Conservation (phyloP, 2,329 filamentous ascomycete species). For the Colletotrichum graminicola region DNA sequence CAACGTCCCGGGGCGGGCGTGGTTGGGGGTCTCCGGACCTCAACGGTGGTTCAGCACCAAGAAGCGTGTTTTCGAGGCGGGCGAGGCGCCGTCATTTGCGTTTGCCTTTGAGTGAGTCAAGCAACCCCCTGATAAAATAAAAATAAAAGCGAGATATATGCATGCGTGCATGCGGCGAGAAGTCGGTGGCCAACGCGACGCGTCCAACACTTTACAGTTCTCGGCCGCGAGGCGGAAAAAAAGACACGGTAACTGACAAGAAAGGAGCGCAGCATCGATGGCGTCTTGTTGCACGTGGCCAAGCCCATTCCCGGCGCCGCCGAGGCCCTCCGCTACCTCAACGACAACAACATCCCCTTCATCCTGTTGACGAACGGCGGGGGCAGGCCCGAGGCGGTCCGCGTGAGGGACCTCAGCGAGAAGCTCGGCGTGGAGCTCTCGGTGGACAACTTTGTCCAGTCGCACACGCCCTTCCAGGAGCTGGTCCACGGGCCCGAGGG, state of each 20-base stretch:
- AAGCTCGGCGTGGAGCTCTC: constrained; percentile 65
- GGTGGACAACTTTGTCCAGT: constrained; percentile 79
- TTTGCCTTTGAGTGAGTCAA: constrained; percentile 54
- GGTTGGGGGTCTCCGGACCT: background rate
- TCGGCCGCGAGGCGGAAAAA: background rate
- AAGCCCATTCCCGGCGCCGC: constrained; percentile 83
- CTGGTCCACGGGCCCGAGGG: constrained; percentile 69
- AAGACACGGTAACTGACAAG: background rate
- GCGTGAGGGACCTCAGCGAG: constrained; percentile 42
- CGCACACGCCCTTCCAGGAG: constrained; percentile 89
- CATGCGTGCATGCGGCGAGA: too few species aligned
- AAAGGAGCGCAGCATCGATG: constrained; percentile 75
- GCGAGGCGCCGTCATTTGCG: constrained; percentile 51
- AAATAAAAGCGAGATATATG: background rate
- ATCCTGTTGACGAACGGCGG: constrained; percentile 97
- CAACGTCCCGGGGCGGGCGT: background rate
- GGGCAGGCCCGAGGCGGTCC: constrained; percentile 77
- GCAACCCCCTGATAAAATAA: background rate
- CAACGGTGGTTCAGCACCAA: constrained; percentile 33
- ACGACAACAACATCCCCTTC: constrained; percentile 84
- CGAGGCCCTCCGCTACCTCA: constrained; percentile 79
- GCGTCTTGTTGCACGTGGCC: constrained; percentile 89
- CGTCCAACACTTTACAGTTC: too few species aligned
- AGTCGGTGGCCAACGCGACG: too few species aligned
- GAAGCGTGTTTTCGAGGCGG: constrained; percentile 37